Base-by-base conservation (phyloP, 2,329 filamentous ascomycete genomes). In the Lasiodiplodia sp. region DNA sequence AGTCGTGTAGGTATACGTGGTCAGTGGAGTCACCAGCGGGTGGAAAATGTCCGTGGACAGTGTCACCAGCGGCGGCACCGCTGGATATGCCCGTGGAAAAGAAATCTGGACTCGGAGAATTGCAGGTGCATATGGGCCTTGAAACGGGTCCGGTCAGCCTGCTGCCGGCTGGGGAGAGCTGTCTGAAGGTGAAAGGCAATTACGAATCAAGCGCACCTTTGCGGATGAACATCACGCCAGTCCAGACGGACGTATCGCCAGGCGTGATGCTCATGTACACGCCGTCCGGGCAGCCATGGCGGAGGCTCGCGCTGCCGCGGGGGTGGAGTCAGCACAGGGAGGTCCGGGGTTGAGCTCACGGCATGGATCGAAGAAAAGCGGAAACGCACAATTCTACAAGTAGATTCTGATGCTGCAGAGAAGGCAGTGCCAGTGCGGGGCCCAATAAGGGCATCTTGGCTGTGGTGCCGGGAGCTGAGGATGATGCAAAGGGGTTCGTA, bases 21-120 rank as follows among this genome's bases (percentile, higher is more conserved):
- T 97, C 70, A 96, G 86, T 47, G 96, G 94, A 8, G 94, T 94
- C 72, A 98, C 90, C 52, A 99, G 86, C 21, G 95, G 95, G 78
- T 99, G 95, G 79, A 98, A 99, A 73, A 98, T 91, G 78, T 98
- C 95, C 73, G 93, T 96, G 56, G 89, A 88, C 80, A 99, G 97
- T 67, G 91, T 95, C 72, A 99, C 88, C 21, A 94, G 85, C 11
- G 96, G 96, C 63, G 95, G 92, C 23, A 92, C 82, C 64, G 86
- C 82, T 14, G 95, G 95, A 78, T 96, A 97, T 49, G 87, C 86
- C 70, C 91, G 85, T 44, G 94, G 92, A 75, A 98, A 98, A 28
- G 90, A 91, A 72, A 98, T 91, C 73, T 96, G 91, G 81, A 98
- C 97, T 75, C 94, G 92, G 71, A 98, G 87, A 74, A 97, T 88